Percentiles rank a stretch among this genome's conserved stretches.
phyloP scores from a whole-genome alignment of 2,329 filamentous ascomycete species.

The Fusarium nisikadoi region DNA sequence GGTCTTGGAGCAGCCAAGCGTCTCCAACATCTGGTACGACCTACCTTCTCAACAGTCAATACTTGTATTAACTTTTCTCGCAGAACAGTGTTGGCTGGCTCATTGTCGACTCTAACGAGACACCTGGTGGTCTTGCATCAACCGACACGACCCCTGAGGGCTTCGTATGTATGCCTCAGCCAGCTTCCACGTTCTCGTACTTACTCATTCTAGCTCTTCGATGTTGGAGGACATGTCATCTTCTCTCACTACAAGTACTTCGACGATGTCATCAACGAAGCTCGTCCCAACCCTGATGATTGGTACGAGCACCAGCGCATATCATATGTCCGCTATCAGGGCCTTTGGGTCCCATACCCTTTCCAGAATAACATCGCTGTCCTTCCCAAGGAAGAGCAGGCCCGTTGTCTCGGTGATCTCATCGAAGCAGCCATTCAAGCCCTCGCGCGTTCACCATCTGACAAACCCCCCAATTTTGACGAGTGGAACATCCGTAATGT shows the following conservation, averaged over 20 bases:
- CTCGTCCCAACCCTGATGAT: constrained; percentile 90
- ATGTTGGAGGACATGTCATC: constrained; percentile 97
- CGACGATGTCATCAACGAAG: constrained; percentile 97
- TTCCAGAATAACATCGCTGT: constrained; percentile 99
- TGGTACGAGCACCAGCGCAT: constrained; percentile 99
- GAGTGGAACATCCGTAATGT: constrained; percentile 97
- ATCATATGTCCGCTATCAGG: constrained; percentile 98
- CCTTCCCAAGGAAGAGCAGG: constrained; percentile 96
- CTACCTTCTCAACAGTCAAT: constrained; percentile 32
- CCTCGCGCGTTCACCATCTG: constrained; percentile 77
- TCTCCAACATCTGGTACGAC: constrained; percentile 87
- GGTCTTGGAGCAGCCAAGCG: constrained; percentile 98
- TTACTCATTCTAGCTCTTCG: constrained; percentile 77
- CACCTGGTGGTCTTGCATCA: constrained; percentile 92
- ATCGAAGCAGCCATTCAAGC: constrained; percentile 92
- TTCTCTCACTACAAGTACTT: constrained; percentile 99
- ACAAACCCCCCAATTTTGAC: constrained; percentile 94
- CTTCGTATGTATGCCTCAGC: constrained; percentile 73
- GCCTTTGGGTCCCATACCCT: constrained; percentile 96
- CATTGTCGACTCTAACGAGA: constrained; percentile 92
- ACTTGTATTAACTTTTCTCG: constrained; percentile 33
- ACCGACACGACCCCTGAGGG: constrained; percentile 95
- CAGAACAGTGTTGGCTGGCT: constrained; percentile 94
- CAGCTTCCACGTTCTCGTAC: constrained; percentile 46
- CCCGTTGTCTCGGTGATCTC: constrained; percentile 90